Percentiles rank a stretch among this genome's conserved stretches.
phyloP scores from a whole-genome alignment of 352 stramenopile species.

The Achlya hypogyna region DNA sequence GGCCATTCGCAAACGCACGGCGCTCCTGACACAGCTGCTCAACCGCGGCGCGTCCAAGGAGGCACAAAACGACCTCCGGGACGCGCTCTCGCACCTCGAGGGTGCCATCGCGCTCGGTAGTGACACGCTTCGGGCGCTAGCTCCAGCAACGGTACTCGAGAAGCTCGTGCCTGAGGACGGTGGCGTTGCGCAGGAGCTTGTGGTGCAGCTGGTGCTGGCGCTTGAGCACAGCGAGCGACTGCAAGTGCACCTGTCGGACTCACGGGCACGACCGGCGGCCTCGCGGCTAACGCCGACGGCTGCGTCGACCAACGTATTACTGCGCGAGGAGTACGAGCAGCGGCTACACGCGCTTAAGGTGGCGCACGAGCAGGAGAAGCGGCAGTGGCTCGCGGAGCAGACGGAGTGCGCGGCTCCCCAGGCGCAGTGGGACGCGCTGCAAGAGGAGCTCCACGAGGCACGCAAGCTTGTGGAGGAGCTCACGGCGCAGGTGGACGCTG shows the following conservation, averaged over 20 bases:
- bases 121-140: conserved; percentile 2
- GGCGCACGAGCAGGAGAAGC: conserved; percentile 26
- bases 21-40: neutral
- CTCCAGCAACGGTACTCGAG: neutral
- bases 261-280: neutral
- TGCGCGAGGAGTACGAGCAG: neutral
- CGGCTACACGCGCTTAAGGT: conserved; percentile 20
- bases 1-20: conserved; percentile 3
- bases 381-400: conserved; percentile 29
- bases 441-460: conserved; percentile 1
- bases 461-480: conserved; percentile 26
- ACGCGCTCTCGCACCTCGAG: neutral
- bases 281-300: neutral
- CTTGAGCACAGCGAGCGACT: conserved; percentile 16
- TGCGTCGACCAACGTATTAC: neutral
- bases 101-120: neutral
- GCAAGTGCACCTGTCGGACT: conserved; percentile 2
- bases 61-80: neutral
- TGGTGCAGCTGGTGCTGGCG: neutral
- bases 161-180: conserved; percentile 10
- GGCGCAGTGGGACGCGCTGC: conserved; percentile 1
- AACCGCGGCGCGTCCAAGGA: neutral
- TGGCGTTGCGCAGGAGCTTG: conserved; percentile 1
- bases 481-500: conserved; percentile 30
- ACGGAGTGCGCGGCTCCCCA: conserved; percentile 20